Base-by-base conservation (phyloP, 140 eudicot genomes). In the Cichorium intybus region DNA sequence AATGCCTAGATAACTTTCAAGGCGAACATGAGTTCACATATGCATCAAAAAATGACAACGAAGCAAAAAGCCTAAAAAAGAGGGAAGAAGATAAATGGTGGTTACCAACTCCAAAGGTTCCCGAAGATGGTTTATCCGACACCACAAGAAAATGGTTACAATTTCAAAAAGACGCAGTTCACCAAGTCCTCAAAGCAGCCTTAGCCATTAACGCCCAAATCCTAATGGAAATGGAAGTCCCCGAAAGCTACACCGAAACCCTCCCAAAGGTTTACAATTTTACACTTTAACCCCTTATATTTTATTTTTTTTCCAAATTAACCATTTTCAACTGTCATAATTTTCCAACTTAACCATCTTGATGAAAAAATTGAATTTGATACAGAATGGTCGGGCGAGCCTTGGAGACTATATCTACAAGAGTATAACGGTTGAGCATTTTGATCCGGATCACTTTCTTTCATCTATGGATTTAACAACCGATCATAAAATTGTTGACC, bases 221-320 rank as follows among this genome's bases (percentile, higher is more conserved):
- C 56, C 56, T 91, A 17, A 47, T 87, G 52, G 95, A 91, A 63
- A 91, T 87, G 97, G 85, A 85, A 47, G 80, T 91, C 65, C 97
- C 96, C 0, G 96, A 87, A 46, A 82, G 68, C 81, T 91, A 91
- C 76, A 84, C 85, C 5, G 97, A 91, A 34, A 80, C 95, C 58
- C 87, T 91, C 57, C 97, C 97, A 10, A 91, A 91, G 97, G 97
- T 91, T 77, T 20, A n/a, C n/a, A n/a, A n/a, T n/a, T n/a, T n/a
- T n/a, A n/a, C n/a, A n/a, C n/a, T n/a, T n/a, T n/a, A n/a, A n/a
- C n/a, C n/a, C n/a, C n/a, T n/a, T n/a, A n/a, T n/a, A n/a, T n/a
- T n/a, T n/a, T n/a, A n/a, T n/a, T n/a, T n/a, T n/a, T n/a, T n/a
- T n/a, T n/a, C n/a, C n/a, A n/a, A n/a, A n/a, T n/a, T n/a, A n/a